A percentile compares a stretch with the other conserved stretches of the same genome.
phyloP scores from a whole-genome alignment of 352 stramenopile species.

The Phytophthora sp. region DNA sequence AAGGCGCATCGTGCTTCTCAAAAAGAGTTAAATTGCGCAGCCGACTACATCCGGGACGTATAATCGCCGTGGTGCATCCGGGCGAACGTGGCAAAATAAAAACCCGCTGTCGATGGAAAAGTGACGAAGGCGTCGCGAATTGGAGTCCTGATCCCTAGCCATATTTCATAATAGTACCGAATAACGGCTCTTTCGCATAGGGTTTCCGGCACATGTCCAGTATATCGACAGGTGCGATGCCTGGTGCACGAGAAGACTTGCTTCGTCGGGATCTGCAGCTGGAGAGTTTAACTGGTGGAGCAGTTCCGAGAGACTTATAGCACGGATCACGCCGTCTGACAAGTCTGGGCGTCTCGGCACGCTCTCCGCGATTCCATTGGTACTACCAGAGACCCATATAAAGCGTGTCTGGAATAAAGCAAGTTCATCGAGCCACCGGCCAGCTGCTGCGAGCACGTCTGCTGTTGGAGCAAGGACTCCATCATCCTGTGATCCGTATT shows the following conservation, averaged over 20 bases:
- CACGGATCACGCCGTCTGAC: not conserved
- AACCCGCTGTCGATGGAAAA: not conserved
- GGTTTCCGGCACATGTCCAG: not conserved
- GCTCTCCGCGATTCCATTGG: slow-evolving; percentile 20
- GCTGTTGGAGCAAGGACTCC: too few species aligned
- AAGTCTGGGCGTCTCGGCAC: not conserved
- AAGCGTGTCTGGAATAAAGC: slow-evolving; percentile 19
- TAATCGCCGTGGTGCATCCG: not conserved
- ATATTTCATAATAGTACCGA: not conserved
- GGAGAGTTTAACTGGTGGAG: not conserved
- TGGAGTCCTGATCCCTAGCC: not conserved
- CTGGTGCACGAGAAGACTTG: not conserved
- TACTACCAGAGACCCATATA: slow-evolving; percentile 16
- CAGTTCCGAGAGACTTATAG: not conserved
- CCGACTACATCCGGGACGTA: not conserved
- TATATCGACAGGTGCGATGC: not conserved
- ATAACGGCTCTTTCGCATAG: not conserved
- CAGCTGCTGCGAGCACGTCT: too few species aligned
- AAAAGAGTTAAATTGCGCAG: not conserved
- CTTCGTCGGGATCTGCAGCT: not conserved
- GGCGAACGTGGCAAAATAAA: not conserved
- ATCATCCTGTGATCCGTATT: too few species aligned
- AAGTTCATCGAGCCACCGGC: too few species aligned
- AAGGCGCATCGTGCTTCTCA: not conserved
- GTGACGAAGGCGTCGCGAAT: not conserved